A percentile compares a stretch with the other conserved stretches of the same genome.
These are phyloP conservation scores for Teunomyces cretensis DNA, from an alignment of 805 yeast species.

Conservation along the genomic window DNA sequence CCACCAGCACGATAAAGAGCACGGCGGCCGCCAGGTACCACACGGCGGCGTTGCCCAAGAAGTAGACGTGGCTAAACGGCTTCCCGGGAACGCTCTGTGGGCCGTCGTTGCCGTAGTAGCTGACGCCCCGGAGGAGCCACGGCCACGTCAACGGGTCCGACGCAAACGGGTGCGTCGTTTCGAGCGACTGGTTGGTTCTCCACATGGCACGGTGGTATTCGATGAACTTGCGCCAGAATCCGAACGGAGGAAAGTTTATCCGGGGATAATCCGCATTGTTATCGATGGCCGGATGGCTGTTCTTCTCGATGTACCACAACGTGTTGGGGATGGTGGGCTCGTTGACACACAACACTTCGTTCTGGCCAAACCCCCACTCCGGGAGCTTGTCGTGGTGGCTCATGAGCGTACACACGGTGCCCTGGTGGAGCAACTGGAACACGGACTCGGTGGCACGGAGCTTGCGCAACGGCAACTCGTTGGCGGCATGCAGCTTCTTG, in stretches of 20 bases:
- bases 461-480: slow-evolving; percentile 33
- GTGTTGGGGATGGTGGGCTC: slow-evolving; percentile 68
- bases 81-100: slow-evolving; percentile 6
- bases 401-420: slow-evolving; percentile 66
- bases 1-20: slow-evolving; percentile 25
- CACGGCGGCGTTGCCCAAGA: slow-evolving; percentile 58
- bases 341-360: slow-evolving; percentile 84
- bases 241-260: slow-evolving; percentile 26
- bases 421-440: slow-evolving; percentile 66
- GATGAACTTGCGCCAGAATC: slow-evolving; percentile 50
- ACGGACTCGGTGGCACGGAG: slow-evolving; percentile 61
- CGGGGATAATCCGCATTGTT: slow-evolving; percentile 17
- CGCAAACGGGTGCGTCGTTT: slow-evolving; percentile 29
- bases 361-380: slow-evolving; percentile 80
- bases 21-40: slow-evolving; percentile 18
- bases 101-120: slow-evolving; percentile 46
- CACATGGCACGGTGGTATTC: slow-evolving; percentile 62
- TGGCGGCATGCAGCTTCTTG: slow-evolving; percentile 31
- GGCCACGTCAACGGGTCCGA: slow-evolving; percentile 69
- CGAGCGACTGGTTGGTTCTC: slow-evolving; percentile 32
- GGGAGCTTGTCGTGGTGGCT: slow-evolving; percentile 77
- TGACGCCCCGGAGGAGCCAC: slow-evolving; percentile 54
- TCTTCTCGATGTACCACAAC: slow-evolving; percentile 72
- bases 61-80: slow-evolving; percentile 44
- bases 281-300: slow-evolving; percentile 51